These are phyloP conservation scores for Capsicum baccatum DNA, from an alignment of 257 asterid species.

Conservation along the genomic window DNA sequence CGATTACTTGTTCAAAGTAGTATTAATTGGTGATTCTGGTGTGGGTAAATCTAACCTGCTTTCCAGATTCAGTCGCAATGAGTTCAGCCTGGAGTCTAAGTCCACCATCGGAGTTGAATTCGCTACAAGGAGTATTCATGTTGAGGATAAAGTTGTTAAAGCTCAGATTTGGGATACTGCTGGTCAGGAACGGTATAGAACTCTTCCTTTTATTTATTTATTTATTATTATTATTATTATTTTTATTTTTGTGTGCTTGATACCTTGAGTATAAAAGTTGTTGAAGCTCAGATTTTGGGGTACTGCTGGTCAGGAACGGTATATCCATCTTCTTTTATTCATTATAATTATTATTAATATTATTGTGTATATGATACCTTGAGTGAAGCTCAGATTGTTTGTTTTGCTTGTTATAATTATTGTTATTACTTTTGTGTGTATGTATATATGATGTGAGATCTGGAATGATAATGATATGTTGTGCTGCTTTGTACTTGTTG, in stretches of 20 bases:
- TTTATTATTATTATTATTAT: neutral
- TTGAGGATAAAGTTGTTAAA: constrained; percentile 62
- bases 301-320: too few species aligned
- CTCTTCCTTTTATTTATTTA: neutral
- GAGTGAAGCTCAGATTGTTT: too few species aligned
- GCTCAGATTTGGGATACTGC: constrained; percentile 80
- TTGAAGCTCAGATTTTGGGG: too few species aligned
- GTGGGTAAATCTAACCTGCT: constrained; percentile 58
- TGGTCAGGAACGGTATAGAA: constrained; percentile 57
- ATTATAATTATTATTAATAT: too few species aligned
- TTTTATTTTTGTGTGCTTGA: too few species aligned
- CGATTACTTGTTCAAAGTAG: constrained; percentile 63
- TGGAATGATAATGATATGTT: neutral
- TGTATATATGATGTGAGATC: constrained; percentile 33
- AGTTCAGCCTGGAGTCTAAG: constrained; percentile 65
- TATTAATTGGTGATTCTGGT: constrained; percentile 57
- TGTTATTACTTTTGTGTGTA: neutral
- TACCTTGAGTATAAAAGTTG: too few species aligned
- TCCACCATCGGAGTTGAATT: constrained; percentile 67
- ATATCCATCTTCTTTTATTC: too few species aligned
- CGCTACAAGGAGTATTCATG: constrained; percentile 62
- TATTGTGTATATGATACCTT: too few species aligned
- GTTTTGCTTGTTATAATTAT: neutral
- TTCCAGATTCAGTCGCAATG: constrained; percentile 64
- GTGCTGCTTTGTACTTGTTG: neutral